Evolutionary conservation across 805 yeast species (phyloP).

Genomic region (Myxozyma kluyveri): DNA sequence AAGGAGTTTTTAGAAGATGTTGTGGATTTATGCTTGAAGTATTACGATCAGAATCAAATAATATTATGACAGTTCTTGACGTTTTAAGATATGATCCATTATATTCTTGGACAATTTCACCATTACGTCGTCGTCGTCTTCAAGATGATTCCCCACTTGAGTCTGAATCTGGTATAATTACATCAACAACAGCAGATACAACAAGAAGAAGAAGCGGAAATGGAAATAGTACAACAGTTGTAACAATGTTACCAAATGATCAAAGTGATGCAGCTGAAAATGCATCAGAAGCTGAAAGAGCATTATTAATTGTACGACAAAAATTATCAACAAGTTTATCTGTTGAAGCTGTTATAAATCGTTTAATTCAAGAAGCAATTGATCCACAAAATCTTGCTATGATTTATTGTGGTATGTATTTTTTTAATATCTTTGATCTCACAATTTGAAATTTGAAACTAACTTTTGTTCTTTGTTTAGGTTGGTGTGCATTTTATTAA

Average conservation of each 20-base stretch:
- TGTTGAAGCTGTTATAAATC: conserved; percentile 80
- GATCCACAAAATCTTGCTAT: conserved; percentile 64
- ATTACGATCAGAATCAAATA: conserved; percentile 60
- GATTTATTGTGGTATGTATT: conserved; percentile 74
- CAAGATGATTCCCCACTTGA: conserved; percentile 3
- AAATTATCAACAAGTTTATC: conserved; percentile 74
- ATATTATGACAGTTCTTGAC: conserved; percentile 76
- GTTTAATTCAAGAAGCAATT: conserved; percentile 72
- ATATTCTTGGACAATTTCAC: conserved; percentile 87
- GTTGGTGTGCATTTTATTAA: conserved; percentile 41
- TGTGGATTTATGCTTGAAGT: conserved; percentile 73
- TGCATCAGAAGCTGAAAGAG: conserved; percentile 74
- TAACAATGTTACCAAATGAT: not conserved
- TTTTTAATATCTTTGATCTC: too few species aligned
- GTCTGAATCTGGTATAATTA: not conserved
- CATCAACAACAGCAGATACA: not conserved
- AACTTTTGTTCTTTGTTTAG: conserved; percentile 12
- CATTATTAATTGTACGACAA: conserved; percentile 66
- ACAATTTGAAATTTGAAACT: not conserved
- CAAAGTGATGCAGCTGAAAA: conserved; percentile 34
- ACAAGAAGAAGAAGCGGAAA: not conserved
- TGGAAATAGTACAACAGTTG: not conserved
- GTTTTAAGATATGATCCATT: conserved; percentile 90
- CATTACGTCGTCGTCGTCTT: conserved; percentile 42
- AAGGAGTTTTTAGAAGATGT: conserved; percentile 70